Percentiles rank a stretch among this genome's conserved stretches.
Conservation (phyloP, 1,139 yeast species). For the Blastobotrys capitulatus region DNA sequence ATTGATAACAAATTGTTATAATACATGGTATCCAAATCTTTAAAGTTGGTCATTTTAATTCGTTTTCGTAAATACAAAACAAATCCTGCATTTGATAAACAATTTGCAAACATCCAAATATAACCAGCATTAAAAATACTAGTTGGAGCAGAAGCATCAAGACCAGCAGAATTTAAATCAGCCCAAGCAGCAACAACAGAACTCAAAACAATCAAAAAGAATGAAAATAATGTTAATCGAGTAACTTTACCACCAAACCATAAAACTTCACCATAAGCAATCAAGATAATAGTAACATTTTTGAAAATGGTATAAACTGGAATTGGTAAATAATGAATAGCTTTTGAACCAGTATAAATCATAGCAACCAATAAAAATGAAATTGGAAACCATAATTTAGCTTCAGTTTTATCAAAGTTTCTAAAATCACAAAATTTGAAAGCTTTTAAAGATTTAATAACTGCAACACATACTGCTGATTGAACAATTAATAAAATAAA, state of each 20-base stretch:
- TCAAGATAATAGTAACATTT: slow-evolving; percentile 90
- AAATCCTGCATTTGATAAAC: slow-evolving; percentile 89
- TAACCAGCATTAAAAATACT: slow-evolving; percentile 61
- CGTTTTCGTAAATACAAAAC: slow-evolving; percentile 95
- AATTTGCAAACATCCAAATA: slow-evolving; percentile 94
- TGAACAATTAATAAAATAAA: slow-evolving; percentile 63
- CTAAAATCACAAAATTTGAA: slow-evolving; percentile 80
- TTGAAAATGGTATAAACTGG: slow-evolving; percentile 98
- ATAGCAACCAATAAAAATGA: slow-evolving; percentile 81
- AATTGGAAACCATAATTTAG: slow-evolving; percentile 88
- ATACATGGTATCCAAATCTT: slow-evolving; percentile 97
- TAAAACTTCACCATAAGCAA: slow-evolving; percentile 96
- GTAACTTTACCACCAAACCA: slow-evolving; percentile 96
- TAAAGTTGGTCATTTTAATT: slow-evolving; percentile 92
- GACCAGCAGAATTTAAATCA: slow-evolving; percentile 46
- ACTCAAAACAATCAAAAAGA: slow-evolving; percentile 84
- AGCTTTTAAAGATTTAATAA: slow-evolving; percentile 65
- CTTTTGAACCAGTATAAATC: slow-evolving; percentile 97
- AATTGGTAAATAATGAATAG: slow-evolving; percentile 81
- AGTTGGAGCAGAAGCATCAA: slow-evolving; percentile 17
- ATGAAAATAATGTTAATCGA: slow-evolving; percentile 83
- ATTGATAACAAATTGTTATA: slow-evolving; percentile 91
- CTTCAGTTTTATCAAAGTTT: slow-evolving; percentile 78
- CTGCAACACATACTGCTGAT: slow-evolving; percentile 63
- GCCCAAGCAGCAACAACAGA: slow-evolving; percentile 93